phyloP scores from a whole-genome alignment of 2,329 filamentous ascomycete species.

The Colletotrichum sp. region DNA sequence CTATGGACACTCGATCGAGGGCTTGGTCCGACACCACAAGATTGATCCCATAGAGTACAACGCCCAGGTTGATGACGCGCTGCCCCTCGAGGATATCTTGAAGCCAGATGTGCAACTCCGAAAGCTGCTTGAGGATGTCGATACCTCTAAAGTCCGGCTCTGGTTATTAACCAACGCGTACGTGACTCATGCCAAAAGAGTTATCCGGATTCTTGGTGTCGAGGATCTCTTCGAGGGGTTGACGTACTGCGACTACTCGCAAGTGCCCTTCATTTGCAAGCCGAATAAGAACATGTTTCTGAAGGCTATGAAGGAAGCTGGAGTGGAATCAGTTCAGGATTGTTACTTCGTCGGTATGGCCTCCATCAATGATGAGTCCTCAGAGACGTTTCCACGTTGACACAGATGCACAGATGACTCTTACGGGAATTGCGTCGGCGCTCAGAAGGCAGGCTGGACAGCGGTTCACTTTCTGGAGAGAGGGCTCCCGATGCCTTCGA shows the following conservation, averaged over 20 bases:
- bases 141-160: conserved; percentile 79
- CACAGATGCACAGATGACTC: conserved; percentile 80
- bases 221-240: conserved; percentile 93
- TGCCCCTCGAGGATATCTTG: not conserved
- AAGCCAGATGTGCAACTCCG: conserved; percentile 60
- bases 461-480: conserved; percentile 86
- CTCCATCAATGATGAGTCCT: not conserved
- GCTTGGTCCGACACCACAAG: conserved; percentile 89
- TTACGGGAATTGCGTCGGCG: conserved; percentile 77
- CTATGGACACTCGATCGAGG: conserved; percentile 97
- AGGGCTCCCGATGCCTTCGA: conserved; percentile 45
- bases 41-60: conserved; percentile 97
- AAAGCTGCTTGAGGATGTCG: conserved; percentile 79
- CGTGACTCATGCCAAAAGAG: conserved; percentile 81
- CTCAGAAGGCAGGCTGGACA: conserved; percentile 80
- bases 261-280: conserved; percentile 81
- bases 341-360: not conserved
- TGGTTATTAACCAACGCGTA: conserved; percentile 99
- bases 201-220: conserved; percentile 79
- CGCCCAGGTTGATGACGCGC: conserved; percentile 87
- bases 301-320: conserved; percentile 88
- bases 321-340: conserved; percentile 56
- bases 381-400: not conserved
- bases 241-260: conserved; percentile 89
- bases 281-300: conserved; percentile 81